Base-by-base conservation (phyloP, 352 stramenopile species). In the Phytophthora constricta region DNA sequence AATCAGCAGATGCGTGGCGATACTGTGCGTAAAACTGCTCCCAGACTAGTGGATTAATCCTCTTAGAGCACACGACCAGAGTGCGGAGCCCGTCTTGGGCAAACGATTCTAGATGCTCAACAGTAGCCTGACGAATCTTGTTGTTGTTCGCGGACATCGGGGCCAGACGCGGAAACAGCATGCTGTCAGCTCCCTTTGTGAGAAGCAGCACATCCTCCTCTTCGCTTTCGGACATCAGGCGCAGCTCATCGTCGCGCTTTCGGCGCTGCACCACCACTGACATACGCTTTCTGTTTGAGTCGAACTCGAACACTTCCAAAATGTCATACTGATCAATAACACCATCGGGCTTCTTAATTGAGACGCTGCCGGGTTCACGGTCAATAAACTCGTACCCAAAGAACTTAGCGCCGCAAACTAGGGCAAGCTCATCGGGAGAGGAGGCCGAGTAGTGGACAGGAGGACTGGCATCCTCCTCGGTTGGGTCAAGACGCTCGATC, bases 301-400 rank as follows among this genome's bases (percentile, higher is more conserved):
- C 90, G 62, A 98, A 99, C 65, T 97, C 91, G 41, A 98, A 98
- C 13, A 97, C 92, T 62, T 97, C 91, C 5, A 99, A 70, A 8
- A 99, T 84, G 48, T 97, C 79, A 65, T 96, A 98, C 52, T 82
- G 63, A 19, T 92, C 84, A n/a, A 90, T 39, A 0, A 62, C 49
- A 0, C 80, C 85, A 19, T 87, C 70, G 0, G 84, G 82, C 13
- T 72, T 91, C 53, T 91, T 89, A 28, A 93, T 60, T 1, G 78
- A 82, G 20, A 97, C 76, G 33, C 68, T 88, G n/a, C 82, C 85
- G 3, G 79, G 83, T 14, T 92, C 80, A 19, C 90, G 82, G 33
- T 91, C 74, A 0, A 86, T 51, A 42, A 97, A 96, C 26, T 91
- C 84, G 39, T 88, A 97, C 7, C 89, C 87, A 68, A 96, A 96